A percentile compares a stretch with the other conserved stretches of the same genome.
Evolutionary conservation across 1,284 basidiomycete genomes (phyloP).

Genomic region (Somion occarium): DNA sequence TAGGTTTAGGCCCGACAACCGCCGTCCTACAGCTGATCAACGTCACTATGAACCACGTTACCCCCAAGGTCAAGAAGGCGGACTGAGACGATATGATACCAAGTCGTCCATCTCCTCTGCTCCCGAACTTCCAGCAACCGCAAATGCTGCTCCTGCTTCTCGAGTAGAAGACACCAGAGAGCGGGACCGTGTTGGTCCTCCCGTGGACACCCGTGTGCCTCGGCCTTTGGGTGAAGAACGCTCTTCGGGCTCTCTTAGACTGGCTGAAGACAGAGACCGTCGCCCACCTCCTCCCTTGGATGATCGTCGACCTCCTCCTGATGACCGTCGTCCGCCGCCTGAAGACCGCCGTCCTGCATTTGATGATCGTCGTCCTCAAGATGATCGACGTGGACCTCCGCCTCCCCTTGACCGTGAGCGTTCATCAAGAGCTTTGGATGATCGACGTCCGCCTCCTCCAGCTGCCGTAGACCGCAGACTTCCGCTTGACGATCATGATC

Average conservation of each 20-base stretch:
- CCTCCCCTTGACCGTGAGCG: conserved; percentile 1
- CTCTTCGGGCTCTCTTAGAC: conserved; percentile 13
- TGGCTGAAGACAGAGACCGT: conserved; percentile 14
- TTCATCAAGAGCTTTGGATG: conserved; percentile 7
- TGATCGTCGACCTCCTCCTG: conserved; percentile 9
- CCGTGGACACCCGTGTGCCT: conserved; percentile 15
- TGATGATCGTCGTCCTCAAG: conserved; percentile 11
- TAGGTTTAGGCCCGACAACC: conserved; percentile 20
- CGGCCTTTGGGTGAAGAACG: conserved; percentile 24
- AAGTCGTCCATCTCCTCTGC: conserved; percentile 13
- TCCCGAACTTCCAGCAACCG: not conserved
- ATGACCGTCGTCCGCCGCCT: conserved; percentile 9
- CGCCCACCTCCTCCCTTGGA: conserved; percentile 4
- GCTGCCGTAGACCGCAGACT: conserved; percentile 9
- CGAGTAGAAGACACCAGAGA: conserved; percentile 4
- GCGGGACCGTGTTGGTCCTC: conserved; percentile 10
- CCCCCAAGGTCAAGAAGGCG: too few species aligned
- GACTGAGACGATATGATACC: conserved; percentile 20
- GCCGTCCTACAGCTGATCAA: conserved; percentile 21
- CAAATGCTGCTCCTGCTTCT: too few species aligned
- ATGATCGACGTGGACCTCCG: conserved; percentile 12
- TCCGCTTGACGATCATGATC: conserved; percentile 17
- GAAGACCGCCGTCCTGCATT: conserved; percentile 14
- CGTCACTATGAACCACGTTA: conserved; percentile 22
- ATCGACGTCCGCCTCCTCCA: conserved; percentile 9